Conservation (phyloP, 2,329 filamentous ascomycete genomes). For the Pseudopyricularia javanii region DNA sequence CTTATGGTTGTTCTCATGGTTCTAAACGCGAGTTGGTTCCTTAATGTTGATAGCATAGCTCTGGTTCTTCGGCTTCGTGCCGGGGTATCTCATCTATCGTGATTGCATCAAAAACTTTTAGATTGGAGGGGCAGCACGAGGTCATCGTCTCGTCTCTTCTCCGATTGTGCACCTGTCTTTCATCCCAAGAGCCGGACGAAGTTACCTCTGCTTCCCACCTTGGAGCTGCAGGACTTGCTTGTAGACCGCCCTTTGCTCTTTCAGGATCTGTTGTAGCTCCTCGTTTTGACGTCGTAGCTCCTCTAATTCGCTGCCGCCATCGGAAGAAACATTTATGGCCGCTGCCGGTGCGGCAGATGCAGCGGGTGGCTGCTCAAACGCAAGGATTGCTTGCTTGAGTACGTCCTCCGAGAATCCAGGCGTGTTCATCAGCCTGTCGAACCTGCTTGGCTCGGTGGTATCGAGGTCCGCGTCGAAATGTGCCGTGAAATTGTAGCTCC, state of each 20-base stretch:
- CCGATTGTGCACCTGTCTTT: background rate
- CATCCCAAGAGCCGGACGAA: background rate
- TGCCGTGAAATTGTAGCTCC: conserved; percentile 52
- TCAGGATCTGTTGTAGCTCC: conserved; percentile 25
- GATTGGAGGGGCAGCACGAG: background rate
- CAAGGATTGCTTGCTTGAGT: conserved; percentile 36
- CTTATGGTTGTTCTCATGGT: no score
- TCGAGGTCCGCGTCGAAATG: conserved; percentile 41
- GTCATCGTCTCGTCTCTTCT: background rate
- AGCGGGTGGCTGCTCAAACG: conserved; percentile 25
- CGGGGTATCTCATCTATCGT: background rate
- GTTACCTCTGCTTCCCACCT: conserved; percentile 12
- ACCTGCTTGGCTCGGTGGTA: conserved; percentile 20
- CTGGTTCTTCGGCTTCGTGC: background rate
- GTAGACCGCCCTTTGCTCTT: conserved; percentile 22
- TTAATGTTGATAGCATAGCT: no score
- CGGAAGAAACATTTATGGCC: conserved; percentile 8
- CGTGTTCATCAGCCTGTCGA: conserved; percentile 30
- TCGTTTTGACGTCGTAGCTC: conserved; percentile 21
- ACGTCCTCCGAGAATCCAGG: conserved; percentile 33
- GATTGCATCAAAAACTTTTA: background rate
- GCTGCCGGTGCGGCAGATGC: conserved; percentile 2
- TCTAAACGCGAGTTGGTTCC: no score
- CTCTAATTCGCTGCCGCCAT: conserved; percentile 16
- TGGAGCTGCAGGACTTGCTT: conserved; percentile 17